These are phyloP conservation scores for Candida tunisiensis DNA, from an alignment of 1,139 yeast genomes.

Conservation along the genomic window DNA sequence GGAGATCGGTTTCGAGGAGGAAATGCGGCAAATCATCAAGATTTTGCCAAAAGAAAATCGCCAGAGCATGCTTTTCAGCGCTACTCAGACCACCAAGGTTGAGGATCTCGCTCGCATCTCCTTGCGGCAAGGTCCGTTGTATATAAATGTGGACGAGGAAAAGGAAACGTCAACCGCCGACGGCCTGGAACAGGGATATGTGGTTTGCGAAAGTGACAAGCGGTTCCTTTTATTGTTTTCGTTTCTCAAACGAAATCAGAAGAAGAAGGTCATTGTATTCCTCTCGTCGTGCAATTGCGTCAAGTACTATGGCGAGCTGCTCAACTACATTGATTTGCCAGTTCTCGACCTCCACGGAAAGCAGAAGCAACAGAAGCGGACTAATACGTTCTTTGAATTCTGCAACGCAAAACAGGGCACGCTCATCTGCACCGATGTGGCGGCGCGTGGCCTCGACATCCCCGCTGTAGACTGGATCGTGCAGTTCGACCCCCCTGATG, in stretches of 20 bases:
- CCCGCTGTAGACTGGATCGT: conserved; percentile 97
- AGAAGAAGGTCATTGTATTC: conserved; percentile 85
- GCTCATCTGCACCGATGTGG: conserved; percentile 89
- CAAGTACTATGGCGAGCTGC: conserved; percentile 83
- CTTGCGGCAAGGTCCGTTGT: conserved; percentile 85
- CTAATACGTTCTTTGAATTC: conserved; percentile 94
- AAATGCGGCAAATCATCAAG: conserved; percentile 91
- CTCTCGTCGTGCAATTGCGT: conserved; percentile 95
- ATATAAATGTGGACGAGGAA: conserved; percentile 84
- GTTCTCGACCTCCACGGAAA: conserved; percentile 94
- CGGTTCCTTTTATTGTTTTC: conserved; percentile 81
- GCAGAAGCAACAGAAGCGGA: conserved; percentile 95
- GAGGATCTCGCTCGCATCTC: conserved; percentile 97
- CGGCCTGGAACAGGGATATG: conserved; percentile 96
- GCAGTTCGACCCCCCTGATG: conserved; percentile 98
- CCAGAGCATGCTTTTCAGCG: conserved; percentile 94
- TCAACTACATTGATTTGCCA: conserved; percentile 90
- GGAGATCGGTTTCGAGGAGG: conserved; percentile 96
- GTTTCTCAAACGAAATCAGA: conserved; percentile 72
- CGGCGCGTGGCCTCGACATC: conserved; percentile 95
- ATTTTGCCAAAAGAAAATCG: conserved; percentile 87
- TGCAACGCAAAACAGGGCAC: conserved; percentile 94
- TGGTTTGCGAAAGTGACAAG: conserved; percentile 91
- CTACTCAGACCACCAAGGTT: conserved; percentile 97
- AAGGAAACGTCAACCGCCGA: conserved; percentile 77